Percentiles rank a stretch among this genome's conserved stretches.
phyloP scores from a whole-genome alignment of 2,329 filamentous ascomycete genomes.

The Venturia pyrina region DNA sequence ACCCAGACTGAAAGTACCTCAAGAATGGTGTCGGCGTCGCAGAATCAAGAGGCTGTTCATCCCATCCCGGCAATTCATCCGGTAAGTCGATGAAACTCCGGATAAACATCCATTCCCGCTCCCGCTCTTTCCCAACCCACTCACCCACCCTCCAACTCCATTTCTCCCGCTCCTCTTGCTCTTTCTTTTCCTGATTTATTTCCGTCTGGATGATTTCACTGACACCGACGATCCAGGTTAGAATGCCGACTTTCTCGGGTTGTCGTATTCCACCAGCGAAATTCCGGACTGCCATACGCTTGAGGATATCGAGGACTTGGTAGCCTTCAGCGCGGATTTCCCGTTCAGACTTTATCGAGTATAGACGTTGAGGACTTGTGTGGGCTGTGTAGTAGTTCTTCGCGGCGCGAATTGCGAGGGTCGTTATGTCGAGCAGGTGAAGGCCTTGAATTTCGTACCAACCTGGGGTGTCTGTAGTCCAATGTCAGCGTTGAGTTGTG shows the following conservation, averaged over 20 bases:
- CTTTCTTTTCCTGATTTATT: conserved; percentile 63
- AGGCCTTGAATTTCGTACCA: conserved; percentile 87
- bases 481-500: background rate
- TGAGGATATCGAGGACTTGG: conserved; percentile 79
- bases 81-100: conserved; percentile 51
- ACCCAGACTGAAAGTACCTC: conserved; percentile 62
- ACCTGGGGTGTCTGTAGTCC: conserved; percentile 39
- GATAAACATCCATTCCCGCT: conserved; percentile 74
- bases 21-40: conserved; percentile 63
- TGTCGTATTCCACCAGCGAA: conserved; percentile 74
- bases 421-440: conserved; percentile 85
- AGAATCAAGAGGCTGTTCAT: conserved; percentile 57
- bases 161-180: conserved; percentile 58
- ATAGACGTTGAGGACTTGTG: conserved; percentile 73
- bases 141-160: conserved; percentile 76
- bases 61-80: conserved; percentile 13
- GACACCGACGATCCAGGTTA: conserved; percentile 70
- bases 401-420: conserved; percentile 87
- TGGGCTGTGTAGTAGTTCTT: conserved; percentile 96
- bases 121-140: conserved; percentile 62
- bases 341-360: conserved; percentile 79
- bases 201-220: conserved; percentile 68
- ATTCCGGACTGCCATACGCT: conserved; percentile 78
- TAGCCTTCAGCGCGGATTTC: conserved; percentile 76
- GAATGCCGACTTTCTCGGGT: conserved; percentile 67